Evolutionary conservation across 305 asterid genomes (phyloP).

Genomic region (Vinca major): DNA sequence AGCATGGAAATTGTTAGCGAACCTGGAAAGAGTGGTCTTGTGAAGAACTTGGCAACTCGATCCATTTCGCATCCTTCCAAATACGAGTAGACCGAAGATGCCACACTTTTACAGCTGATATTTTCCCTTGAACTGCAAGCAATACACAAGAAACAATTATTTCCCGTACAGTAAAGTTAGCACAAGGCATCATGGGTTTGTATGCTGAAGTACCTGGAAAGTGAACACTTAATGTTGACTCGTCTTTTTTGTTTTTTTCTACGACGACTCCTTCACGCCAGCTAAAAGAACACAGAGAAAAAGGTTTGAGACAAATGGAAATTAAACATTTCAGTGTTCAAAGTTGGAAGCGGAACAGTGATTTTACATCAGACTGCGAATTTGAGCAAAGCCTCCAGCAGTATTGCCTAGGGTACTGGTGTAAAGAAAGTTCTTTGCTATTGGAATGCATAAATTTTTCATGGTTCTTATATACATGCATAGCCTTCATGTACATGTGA

Average conservation of each 20-base stretch:
- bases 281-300: slow-evolving; percentile 11
- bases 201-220: slow-evolving; percentile 20
- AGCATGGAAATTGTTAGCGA: neutral
- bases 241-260: slow-evolving; percentile 22
- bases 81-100: slow-evolving; percentile 74
- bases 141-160: slow-evolving; percentile 8
- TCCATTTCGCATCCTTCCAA: slow-evolving; percentile 88
- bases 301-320: neutral
- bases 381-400: neutral
- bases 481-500: too few relatives aligned
- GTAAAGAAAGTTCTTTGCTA: too few relatives aligned
- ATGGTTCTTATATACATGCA: neutral
- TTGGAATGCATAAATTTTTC: neutral
- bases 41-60: slow-evolving; percentile 53
- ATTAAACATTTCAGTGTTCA: neutral
- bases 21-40: slow-evolving; percentile 53
- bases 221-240: slow-evolving; percentile 18
- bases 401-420: neutral
- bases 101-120: slow-evolving; percentile 52
- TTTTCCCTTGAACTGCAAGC: slow-evolving; percentile 52
- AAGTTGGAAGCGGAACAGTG: too few relatives aligned
- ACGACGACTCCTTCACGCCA: slow-evolving; percentile 28
- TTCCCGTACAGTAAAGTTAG: slow-evolving; percentile 1
- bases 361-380: neutral
- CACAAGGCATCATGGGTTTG: neutral